These are phyloP conservation scores for Phylloporus sp. DNA, from an alignment of 768 basidiomycete genomes.

Conservation along the genomic window DNA sequence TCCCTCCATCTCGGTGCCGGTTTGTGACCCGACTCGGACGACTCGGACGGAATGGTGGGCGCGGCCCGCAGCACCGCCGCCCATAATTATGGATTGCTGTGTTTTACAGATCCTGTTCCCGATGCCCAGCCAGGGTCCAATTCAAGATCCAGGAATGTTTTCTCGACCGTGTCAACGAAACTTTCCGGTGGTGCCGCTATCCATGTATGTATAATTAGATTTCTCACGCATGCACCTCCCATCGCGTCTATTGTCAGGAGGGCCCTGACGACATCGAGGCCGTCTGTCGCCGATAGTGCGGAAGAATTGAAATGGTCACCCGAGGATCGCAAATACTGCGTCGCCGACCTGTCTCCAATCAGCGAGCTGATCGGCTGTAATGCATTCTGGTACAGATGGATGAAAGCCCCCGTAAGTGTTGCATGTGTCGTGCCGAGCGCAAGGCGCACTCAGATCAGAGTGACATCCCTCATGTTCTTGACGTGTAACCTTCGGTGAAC, in stretches of 20 bases:
- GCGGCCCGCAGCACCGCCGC: slow-evolving; percentile 18
- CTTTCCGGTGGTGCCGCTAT: slow-evolving; percentile 5
- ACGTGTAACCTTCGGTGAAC: slow-evolving; percentile 20
- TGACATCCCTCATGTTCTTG: slow-evolving; percentile 23
- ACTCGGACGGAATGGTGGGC: slow-evolving; percentile 6
- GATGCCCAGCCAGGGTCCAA: slow-evolving; percentile 9
- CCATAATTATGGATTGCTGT: slow-evolving; percentile 8
- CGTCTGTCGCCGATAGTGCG: slow-evolving; percentile 21
- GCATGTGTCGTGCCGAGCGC: slow-evolving; percentile 8
- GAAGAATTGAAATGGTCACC: slow-evolving; percentile 8
- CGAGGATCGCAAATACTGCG: slow-evolving; percentile 17
- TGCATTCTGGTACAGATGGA: slow-evolving; percentile 12
- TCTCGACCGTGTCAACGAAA: slow-evolving; percentile 10
- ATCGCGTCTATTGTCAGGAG: slow-evolving; percentile 13
- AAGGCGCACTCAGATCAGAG: background rate
- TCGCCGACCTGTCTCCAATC: slow-evolving; percentile 28
- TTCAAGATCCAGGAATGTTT: slow-evolving; percentile 6
- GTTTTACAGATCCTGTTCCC: slow-evolving; percentile 12
- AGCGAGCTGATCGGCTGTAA: slow-evolving; percentile 23
- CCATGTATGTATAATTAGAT: slow-evolving; percentile 12
- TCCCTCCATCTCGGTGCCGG: slow-evolving; percentile 25
- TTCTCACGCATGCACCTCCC: slow-evolving; percentile 8
- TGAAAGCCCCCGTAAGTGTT: slow-evolving; percentile 6
- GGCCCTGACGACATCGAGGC: slow-evolving; percentile 12
- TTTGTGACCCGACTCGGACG: slow-evolving; percentile 8